phyloP scores from a whole-genome alignment of 192 early-diverging fungal species.

The Jimgerdemannia flammicorona region DNA sequence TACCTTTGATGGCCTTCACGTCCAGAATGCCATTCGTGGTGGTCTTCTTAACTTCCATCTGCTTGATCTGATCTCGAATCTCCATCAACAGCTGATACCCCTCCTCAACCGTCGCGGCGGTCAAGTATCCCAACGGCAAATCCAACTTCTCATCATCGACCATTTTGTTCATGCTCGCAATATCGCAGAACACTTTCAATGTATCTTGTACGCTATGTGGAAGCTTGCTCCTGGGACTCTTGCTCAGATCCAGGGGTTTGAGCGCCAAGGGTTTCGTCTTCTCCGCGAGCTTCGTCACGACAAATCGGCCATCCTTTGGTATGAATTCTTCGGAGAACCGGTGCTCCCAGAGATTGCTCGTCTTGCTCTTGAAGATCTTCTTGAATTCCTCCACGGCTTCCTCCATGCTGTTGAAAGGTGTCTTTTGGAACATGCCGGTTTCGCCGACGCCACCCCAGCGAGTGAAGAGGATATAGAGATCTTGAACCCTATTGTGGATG shows the following conservation, averaged over 20 bases:
- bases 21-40: background rate
- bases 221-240: slow-evolving; percentile 32
- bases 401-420: slow-evolving; percentile 18
- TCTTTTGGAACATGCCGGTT: slow-evolving; percentile 46
- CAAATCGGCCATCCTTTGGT: slow-evolving; percentile 42
- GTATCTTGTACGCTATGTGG: slow-evolving; percentile 50
- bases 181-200: slow-evolving; percentile 68
- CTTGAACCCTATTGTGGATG: slow-evolving; percentile 40
- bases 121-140: slow-evolving; percentile 76
- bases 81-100: slow-evolving; percentile 55
- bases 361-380: slow-evolving; percentile 65
- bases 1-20: slow-evolving; percentile 4
- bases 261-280: slow-evolving; percentile 21
- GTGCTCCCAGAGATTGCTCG: slow-evolving; percentile 61
- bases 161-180: slow-evolving; percentile 47
- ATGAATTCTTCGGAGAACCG: slow-evolving; percentile 44
- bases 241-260: slow-evolving; percentile 14
- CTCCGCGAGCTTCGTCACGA: slow-evolving; percentile 9
- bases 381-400: slow-evolving; percentile 49
- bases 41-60: background rate
- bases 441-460: slow-evolving; percentile 76
- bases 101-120: slow-evolving; percentile 53
- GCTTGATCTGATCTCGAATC: slow-evolving; percentile 28
- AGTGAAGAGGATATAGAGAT: slow-evolving; percentile 52
- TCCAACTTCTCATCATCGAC: slow-evolving; percentile 61